Conservation (phyloP, 768 basidiomycete genomes). For the Agaricus sinodeliciosus region DNA sequence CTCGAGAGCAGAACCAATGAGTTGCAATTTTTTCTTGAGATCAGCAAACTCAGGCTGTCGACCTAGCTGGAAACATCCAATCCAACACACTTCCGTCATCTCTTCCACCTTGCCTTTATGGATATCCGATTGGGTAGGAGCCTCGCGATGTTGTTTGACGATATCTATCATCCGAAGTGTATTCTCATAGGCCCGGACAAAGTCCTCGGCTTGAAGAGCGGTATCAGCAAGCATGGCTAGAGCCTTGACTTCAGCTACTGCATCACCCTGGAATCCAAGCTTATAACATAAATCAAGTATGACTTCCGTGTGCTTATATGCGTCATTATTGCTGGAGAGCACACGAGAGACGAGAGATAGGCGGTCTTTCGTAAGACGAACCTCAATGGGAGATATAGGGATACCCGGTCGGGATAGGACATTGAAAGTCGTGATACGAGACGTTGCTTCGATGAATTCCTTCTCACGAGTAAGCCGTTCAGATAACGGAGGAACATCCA, state of each 20-base stretch:
- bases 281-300: slow-evolving; percentile 87
- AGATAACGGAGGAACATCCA: slow-evolving; percentile 66
- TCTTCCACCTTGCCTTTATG: slow-evolving; percentile 43
- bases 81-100: slow-evolving; percentile 83
- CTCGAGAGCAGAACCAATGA: slow-evolving; percentile 78
- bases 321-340: slow-evolving; percentile 76
- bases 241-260: slow-evolving; percentile 72
- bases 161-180: slow-evolving; percentile 65
- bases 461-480: slow-evolving; percentile 61
- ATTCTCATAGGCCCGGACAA: slow-evolving; percentile 62
- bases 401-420: slow-evolving; percentile 68
- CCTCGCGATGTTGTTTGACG: slow-evolving; percentile 42
- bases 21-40: slow-evolving; percentile 52
- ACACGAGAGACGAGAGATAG: slow-evolving; percentile 84
- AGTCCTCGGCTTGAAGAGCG: slow-evolving; percentile 80
- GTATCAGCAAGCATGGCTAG: slow-evolving; percentile 90
- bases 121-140: slow-evolving; percentile 18
- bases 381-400: slow-evolving; percentile 85
- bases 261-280: slow-evolving; percentile 72
- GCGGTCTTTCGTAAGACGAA: slow-evolving; percentile 85
- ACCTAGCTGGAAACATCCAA: slow-evolving; percentile 83
- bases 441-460: slow-evolving; percentile 97
- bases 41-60: slow-evolving; percentile 74
- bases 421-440: slow-evolving; percentile 89
- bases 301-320: slow-evolving; percentile 88